Percentiles rank a stretch among this genome's conserved stretches.
phyloP scores from a whole-genome alignment of 2,329 filamentous ascomycete genomes.

The Chaetomium sp. region DNA sequence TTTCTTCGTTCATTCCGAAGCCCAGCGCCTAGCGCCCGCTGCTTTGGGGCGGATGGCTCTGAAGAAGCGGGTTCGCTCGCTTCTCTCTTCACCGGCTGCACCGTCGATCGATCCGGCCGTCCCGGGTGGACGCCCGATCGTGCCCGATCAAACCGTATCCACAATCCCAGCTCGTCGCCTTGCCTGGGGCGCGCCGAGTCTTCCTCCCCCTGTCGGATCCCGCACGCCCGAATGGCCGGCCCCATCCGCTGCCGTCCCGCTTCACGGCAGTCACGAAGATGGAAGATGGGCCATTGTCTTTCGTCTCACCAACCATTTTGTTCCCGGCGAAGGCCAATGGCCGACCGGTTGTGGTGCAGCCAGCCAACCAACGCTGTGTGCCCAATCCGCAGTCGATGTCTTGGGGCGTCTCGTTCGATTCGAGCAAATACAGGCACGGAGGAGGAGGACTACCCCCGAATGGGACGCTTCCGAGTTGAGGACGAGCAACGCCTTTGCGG shows the following conservation, averaged over 20 bases:
- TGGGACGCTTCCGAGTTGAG: conserved; percentile 1
- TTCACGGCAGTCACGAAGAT: conserved; percentile 10
- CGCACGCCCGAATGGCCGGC: background rate
- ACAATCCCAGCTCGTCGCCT: background rate
- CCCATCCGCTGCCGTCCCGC: conserved; percentile 1
- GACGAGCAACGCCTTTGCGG: background rate
- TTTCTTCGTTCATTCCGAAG: too few relatives aligned
- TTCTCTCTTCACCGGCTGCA: background rate
- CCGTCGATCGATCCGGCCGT: conserved; percentile 3
- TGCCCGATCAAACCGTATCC: background rate
- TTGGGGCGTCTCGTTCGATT: background rate
- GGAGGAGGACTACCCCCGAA: background rate
- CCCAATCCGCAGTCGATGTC: conserved; percentile 4
- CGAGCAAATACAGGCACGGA: background rate
- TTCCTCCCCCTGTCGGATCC: background rate
- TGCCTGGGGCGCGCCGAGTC: background rate
- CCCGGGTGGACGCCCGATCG: conserved; percentile 7
- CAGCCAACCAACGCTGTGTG: conserved; percentile 3
- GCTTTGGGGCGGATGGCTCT: background rate
- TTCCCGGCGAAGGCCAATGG: background rate
- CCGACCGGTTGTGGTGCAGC: too few relatives aligned
- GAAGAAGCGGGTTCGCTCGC: background rate
- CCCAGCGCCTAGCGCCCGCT: too few relatives aligned
- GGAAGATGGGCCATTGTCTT: background rate
- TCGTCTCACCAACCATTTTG: conserved; percentile 7